Evolutionary conservation across 345 rosid genomes (phyloP), one percentile per base, ranked within the genome.

Genomic region (Linum tenue): DNA sequence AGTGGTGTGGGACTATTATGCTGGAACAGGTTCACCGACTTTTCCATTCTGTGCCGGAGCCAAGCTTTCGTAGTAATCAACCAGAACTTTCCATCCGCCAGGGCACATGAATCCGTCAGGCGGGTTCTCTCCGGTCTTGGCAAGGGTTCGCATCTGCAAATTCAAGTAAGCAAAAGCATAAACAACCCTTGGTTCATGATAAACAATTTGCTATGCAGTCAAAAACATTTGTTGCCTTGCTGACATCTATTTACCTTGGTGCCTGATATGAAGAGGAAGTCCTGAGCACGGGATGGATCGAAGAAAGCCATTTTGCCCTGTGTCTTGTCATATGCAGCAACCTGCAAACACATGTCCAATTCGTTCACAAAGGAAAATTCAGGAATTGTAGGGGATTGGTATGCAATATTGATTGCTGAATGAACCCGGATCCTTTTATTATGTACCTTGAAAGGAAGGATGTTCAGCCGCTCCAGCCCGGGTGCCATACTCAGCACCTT

Each of bases 221-320:
- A 55, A 22, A 14, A 16, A 38, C 9, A 36, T 10, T 5, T 37
- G 16, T 37, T 17, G 10, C 16, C 7, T 44, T 15, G 69, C 39
- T 51, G 7, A 14, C 14, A 48, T 9, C 5, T 37, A 11, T 57
- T 63, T 85, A 92, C 98, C 94, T 88, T 94, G 59, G 99, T 90
- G 72, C 99, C 97, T 0, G 97, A 94, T 73, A 94, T 90, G 83
- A 94, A 94, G 68, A 86, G 64, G 78, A 94, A 94, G 74, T 94
- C 99, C 70, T 81, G 91, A 61, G 96, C 80, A 73, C 97, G 84
- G 2, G 88, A 83, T 0, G 99, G 96, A 77, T 94, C 96, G 50
- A 94, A 90, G 87, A 94, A 94, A 9, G 95, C 99, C 99, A 94
- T 94, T 79, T 85, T 94, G 42, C 99, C 95, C 75, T 85, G 95